These are phyloP conservation scores for Persicaria maculosa DNA, from an alignment of 148 eudicot genomes.

Conservation along the genomic window DNA sequence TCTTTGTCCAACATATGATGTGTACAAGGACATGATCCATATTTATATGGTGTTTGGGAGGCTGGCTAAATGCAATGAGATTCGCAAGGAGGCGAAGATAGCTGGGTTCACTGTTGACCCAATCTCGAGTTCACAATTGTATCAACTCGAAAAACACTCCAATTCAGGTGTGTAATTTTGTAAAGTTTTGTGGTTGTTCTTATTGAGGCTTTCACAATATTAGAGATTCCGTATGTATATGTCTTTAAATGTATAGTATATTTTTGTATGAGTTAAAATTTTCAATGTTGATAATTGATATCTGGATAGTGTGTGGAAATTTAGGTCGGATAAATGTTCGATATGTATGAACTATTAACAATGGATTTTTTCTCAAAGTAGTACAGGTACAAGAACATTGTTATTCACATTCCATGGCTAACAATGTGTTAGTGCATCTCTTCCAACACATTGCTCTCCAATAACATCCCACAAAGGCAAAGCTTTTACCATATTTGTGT, in stretches of 20 bases:
- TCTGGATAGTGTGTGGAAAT: too few relatives aligned
- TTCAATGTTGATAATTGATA: too few relatives aligned
- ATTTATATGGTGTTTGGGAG: constrained; percentile 59
- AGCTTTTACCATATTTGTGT: too few relatives aligned
- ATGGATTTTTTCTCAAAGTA: too few relatives aligned
- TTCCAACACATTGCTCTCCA: too few relatives aligned
- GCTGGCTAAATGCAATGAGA: constrained; percentile 70
- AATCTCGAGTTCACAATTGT: constrained; percentile 33
- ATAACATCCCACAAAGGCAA: too few relatives aligned
- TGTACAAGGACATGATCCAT: constrained; percentile 51
- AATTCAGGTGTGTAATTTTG: constrained; percentile 17
- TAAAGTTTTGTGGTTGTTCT: background rate
- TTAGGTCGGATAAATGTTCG: too few relatives aligned
- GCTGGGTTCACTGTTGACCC: constrained; percentile 65
- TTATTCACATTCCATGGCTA: too few relatives aligned
- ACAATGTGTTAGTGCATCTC: too few relatives aligned
- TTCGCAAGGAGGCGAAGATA: constrained; percentile 67
- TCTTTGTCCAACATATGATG: constrained; percentile 65
- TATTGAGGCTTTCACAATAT: background rate
- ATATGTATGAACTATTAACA: too few relatives aligned
- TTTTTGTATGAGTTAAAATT: background rate
- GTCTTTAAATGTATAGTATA: background rate
- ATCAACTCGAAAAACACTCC: constrained; percentile 34
- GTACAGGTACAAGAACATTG: too few relatives aligned
- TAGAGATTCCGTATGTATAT: background rate